A percentile compares a stretch with the other conserved stretches of the same genome.
phyloP scores from a whole-genome alignment of 1,284 basidiomycete species.

The Rhodotorula sp. region DNA sequence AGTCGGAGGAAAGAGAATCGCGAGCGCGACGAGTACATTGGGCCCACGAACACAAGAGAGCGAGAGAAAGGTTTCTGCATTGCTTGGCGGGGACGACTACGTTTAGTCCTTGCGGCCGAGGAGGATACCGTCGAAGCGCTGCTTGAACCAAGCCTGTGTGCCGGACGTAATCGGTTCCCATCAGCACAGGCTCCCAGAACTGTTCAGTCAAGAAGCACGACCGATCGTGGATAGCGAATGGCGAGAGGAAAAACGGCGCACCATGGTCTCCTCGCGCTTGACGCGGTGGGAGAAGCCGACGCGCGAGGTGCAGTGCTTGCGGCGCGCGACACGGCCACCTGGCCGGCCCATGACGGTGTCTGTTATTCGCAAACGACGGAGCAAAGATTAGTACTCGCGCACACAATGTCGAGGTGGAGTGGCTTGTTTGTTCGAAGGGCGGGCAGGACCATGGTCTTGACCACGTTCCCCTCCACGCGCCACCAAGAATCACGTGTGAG shows the following conservation, averaged over 20 bases:
- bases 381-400: slow-evolving; percentile 10
- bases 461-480: too few relatives aligned
- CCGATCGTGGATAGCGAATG: background rate
- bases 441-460: too few relatives aligned
- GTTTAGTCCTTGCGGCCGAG: slow-evolving; percentile 38
- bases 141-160: slow-evolving; percentile 32
- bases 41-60: background rate
- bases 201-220: too few relatives aligned
- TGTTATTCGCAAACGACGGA: slow-evolving; percentile 40
- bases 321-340: slow-evolving; percentile 84
- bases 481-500: too few relatives aligned
- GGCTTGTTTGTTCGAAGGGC: too few relatives aligned
- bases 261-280: slow-evolving; percentile 56
- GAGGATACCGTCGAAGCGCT: slow-evolving; percentile 85
- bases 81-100: background rate
- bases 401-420: too few relatives aligned
- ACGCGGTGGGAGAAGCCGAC: slow-evolving; percentile 79
- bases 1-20: too few relatives aligned
- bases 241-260: background rate
- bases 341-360: slow-evolving; percentile 97
- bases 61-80: background rate
- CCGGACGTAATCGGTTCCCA: background rate
- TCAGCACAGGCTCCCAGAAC: background rate
- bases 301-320: slow-evolving; percentile 84
- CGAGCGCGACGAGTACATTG: too few relatives aligned